Evolutionary conservation across 768 basidiomycete species (phyloP), one percentile per base, ranked within the genome.

Genomic region (Phanerochaete sordida): DNA sequence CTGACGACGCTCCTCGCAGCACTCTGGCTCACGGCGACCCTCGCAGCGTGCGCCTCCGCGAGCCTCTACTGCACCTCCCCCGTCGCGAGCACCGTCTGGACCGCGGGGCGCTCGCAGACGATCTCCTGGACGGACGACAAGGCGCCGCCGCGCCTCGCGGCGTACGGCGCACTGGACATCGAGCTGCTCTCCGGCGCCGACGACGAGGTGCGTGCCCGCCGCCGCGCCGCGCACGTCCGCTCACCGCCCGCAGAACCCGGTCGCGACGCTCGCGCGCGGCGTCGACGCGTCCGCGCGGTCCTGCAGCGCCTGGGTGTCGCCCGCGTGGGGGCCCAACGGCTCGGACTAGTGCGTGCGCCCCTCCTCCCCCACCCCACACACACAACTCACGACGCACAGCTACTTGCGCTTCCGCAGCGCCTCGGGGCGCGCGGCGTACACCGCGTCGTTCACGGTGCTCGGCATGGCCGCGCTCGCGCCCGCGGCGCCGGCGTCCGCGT

Each of bases 41-140:
- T 43, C 39, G 51, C 47, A 4, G 19, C 43, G 23, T 57, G 43
- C 31, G 66, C 60, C 39, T 62, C 43, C 15, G 78, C 75, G 27
- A 75, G 75, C 7, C 67, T 86, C 26, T 85, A 82, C 60, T 80
- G 83, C 0, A 85, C 81, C 0, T 67, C 75, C 16, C 86, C 85
- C 3, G 61, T 79, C 16, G 71, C 79, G 31, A 72, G 67, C 21
- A 81, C 84, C 0, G 73, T 77, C 2, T 79, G 79, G 61, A 66
- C 68, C 30, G 75, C 80, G 35, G 84, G 83, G 9, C 70, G 75
- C 44, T 70, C 74, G 4, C 74, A 74, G 24, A 43, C 66, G 9
- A 66, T 85, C 3, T 76, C 68, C 3, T 88, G 86, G 86, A 70
- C 68, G 37, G 84, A 87, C 43, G 79, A 84, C 46, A 67, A 70